A percentile compares a stretch with the other conserved stretches of the same genome.
phyloP scores from a whole-genome alignment of 2,329 filamentous ascomycete genomes.

The Aotearoamyces nothofagi region DNA sequence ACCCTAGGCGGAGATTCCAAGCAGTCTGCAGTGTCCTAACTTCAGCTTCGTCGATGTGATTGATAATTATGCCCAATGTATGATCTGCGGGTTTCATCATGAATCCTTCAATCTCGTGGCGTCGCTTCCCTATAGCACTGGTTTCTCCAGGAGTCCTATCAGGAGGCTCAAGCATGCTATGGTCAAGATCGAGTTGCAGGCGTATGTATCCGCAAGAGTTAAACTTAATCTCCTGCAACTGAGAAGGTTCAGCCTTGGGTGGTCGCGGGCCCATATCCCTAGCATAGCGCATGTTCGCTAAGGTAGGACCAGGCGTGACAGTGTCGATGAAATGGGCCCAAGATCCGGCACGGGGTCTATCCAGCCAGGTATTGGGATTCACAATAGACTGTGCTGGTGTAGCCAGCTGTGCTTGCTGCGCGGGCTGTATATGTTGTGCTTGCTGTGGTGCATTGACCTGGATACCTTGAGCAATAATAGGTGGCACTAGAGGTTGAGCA shows the following conservation, averaged over 20 bases:
- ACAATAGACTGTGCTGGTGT: conserved; percentile 3
- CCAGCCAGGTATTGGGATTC: conserved; percentile 17
- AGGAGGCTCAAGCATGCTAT: conserved; percentile 9
- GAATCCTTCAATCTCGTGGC: conserved; percentile 10
- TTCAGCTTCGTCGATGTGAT: conserved; percentile 12
- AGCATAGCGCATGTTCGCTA: conserved; percentile 24
- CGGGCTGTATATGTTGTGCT: no score
- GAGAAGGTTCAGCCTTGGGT: conserved; percentile 6
- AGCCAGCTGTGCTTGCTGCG: not conserved
- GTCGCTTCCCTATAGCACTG: conserved; percentile 10
- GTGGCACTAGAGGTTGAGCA: not conserved
- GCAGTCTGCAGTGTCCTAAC: conserved; percentile 11
- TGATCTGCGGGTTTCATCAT: conserved; percentile 18
- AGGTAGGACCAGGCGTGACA: conserved; percentile 30
- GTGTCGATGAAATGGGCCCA: conserved; percentile 33
- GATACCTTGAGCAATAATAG: not conserved
- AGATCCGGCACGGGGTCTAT: conserved; percentile 25
- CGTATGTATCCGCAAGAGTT: conserved; percentile 18
- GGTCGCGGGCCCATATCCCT: conserved; percentile 18
- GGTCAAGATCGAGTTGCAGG: conserved; percentile 17
- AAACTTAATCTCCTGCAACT: conserved; percentile 13
- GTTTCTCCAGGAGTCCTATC: conserved; percentile 4
- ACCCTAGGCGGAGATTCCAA: conserved; percentile 13
- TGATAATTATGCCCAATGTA: conserved; percentile 12
- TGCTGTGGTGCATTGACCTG: not conserved